These are phyloP conservation scores for Irpex sp. DNA, from an alignment of 1,284 basidiomycete genomes.

Conservation along the genomic window DNA sequence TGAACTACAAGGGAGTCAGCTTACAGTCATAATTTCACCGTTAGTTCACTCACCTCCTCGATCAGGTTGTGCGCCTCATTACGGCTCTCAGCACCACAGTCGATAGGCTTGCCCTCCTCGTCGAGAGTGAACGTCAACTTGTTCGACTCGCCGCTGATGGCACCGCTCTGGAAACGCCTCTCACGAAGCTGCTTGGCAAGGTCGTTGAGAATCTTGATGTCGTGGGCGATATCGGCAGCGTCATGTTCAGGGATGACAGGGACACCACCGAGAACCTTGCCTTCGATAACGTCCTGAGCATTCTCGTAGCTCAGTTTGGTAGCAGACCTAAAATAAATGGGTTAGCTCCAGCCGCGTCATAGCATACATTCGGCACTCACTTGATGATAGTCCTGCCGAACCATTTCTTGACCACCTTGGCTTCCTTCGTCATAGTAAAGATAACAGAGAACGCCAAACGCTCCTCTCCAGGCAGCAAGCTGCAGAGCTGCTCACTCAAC, in stretches of 20 bases:
- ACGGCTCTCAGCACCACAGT: constrained; percentile 67
- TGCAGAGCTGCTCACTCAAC: constrained; percentile 90
- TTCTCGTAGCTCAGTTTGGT: constrained; percentile 83
- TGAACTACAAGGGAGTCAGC: constrained; percentile 57
- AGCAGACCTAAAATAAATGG: constrained; percentile 56
- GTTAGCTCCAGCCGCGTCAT: no score
- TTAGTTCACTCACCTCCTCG: constrained; percentile 68
- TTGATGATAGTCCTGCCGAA: constrained; percentile 92
- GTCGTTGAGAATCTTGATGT: constrained; percentile 69
- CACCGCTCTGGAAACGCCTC: constrained; percentile 79
- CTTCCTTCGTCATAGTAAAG: constrained; percentile 86
- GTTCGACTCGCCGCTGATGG: constrained; percentile 71
- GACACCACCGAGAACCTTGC: constrained; percentile 53
- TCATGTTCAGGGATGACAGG: constrained; percentile 56
- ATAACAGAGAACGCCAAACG: constrained; percentile 87
- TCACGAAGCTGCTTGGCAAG: constrained; percentile 75
- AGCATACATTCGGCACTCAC: no score
- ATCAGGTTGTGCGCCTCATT: constrained; percentile 80
- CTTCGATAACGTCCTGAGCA: constrained; percentile 82
- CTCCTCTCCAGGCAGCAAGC: constrained; percentile 83
- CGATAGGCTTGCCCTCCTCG: constrained; percentile 77
- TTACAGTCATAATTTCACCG: background rate
- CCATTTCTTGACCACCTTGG: constrained; percentile 82
- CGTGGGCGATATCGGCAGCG: constrained; percentile 63
- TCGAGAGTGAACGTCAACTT: constrained; percentile 82